Evolutionary conservation across 2,329 filamentous ascomycete genomes (phyloP).

Genomic region (Penicillium palitans): DNA sequence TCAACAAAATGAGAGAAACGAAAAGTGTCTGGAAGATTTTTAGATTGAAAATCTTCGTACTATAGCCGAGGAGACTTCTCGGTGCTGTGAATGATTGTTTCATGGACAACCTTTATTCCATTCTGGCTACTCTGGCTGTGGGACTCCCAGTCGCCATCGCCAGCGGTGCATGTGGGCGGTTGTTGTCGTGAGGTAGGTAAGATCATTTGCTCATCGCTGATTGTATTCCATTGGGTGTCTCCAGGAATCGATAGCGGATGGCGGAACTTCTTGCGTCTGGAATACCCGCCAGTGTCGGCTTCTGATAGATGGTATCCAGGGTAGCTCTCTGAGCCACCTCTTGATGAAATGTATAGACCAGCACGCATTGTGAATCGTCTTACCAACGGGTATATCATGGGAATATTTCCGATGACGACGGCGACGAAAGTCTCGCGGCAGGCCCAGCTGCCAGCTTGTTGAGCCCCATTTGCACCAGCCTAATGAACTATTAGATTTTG

Average conservation of each 20-base stretch:
- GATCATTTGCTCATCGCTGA: slow-evolving; percentile 34
- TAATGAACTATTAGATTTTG: not conserved
- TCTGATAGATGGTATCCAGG: slow-evolving; percentile 28
- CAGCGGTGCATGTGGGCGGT: slow-evolving; percentile 26
- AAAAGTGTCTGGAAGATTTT: not conserved
- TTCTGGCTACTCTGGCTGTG: slow-evolving; percentile 18
- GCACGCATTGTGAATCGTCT: slow-evolving; percentile 30
- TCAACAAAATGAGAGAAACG: not conserved
- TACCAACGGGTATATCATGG: slow-evolving; percentile 45
- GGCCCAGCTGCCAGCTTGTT: slow-evolving; percentile 47
- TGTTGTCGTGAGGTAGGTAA: slow-evolving; percentile 26
- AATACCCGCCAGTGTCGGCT: slow-evolving; percentile 13
- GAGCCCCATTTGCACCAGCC: slow-evolving; percentile 41
- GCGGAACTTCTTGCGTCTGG: slow-evolving; percentile 29
- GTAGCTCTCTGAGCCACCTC: slow-evolving; percentile 25
- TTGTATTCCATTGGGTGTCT: slow-evolving; percentile 33
- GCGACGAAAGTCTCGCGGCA: slow-evolving; percentile 50
- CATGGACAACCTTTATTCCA: slow-evolving; percentile 34
- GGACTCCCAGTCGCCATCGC: slow-evolving; percentile 24
- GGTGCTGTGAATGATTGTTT: slow-evolving; percentile 33
- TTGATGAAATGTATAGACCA: slow-evolving; percentile 28
- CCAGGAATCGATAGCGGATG: slow-evolving; percentile 36
- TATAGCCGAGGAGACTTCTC: slow-evolving; percentile 17
- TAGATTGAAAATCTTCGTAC: not conserved
- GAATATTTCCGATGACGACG: slow-evolving; percentile 45